Conservation (phyloP, 495 filamentous ascomycete species). For the Penicillium atrosanguineum region DNA sequence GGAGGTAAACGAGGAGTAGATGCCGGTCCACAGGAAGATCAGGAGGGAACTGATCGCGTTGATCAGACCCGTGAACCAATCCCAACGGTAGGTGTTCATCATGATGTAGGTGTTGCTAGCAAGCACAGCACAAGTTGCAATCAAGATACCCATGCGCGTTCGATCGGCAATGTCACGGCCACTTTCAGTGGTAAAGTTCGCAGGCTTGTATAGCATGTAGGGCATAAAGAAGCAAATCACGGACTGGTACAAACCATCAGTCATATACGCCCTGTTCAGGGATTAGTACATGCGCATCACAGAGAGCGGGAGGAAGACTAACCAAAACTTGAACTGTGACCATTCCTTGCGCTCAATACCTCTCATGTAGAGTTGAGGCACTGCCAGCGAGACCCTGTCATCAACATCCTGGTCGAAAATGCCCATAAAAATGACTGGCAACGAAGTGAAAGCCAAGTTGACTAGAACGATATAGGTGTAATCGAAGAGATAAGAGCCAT, state of each 20-base stretch:
- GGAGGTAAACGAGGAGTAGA: constrained; percentile 71
- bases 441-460: constrained; percentile 95
- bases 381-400: constrained; percentile 88
- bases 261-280: constrained; percentile 79
- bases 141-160: constrained; percentile 76
- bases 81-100: constrained; percentile 96
- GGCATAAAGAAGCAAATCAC: constrained; percentile 90
- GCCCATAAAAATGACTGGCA: constrained; percentile 94
- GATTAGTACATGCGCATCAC: constrained; percentile 12
- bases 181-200: constrained; percentile 61
- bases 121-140: constrained; percentile 74
- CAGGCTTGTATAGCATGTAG: constrained; percentile 70
- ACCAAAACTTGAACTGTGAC: constrained; percentile 98
- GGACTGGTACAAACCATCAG: constrained; percentile 92
- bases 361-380: constrained; percentile 92
- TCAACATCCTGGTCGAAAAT: constrained; percentile 97
- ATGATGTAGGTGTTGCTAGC: constrained; percentile 89
- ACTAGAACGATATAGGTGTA: constrained; percentile 96
- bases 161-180: constrained; percentile 74
- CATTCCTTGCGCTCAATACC: constrained; percentile 97
- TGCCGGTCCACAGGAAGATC: constrained; percentile 95
- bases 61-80: constrained; percentile 87
- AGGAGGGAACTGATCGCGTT: constrained; percentile 77
- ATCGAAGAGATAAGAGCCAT: constrained; percentile 94
- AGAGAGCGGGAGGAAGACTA: constrained; percentile 24